phyloP scores from a whole-genome alignment of 129 eudicot genomes.

The Helianthus tuberosus region DNA sequence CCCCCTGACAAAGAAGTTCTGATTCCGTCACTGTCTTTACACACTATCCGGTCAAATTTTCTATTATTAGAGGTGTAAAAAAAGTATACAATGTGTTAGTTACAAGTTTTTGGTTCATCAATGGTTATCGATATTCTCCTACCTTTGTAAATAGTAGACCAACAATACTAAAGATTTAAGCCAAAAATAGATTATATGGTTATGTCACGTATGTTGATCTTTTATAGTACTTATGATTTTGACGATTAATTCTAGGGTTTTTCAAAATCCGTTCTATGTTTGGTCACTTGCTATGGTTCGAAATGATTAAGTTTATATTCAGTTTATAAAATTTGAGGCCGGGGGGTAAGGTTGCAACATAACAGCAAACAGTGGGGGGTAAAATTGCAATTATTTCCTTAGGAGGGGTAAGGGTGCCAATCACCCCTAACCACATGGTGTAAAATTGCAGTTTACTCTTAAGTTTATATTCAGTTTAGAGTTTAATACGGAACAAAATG shows the following conservation, averaged over 20 bases:
- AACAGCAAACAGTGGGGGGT: too few species aligned
- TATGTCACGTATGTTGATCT: neutral
- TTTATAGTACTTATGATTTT: neutral
- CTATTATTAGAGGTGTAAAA: neutral
- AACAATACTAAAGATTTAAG: neutral
- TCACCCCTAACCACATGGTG: too few species aligned
- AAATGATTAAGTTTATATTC: too few species aligned
- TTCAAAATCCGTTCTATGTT: neutral
- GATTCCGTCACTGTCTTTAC: neutral
- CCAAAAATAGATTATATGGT: neutral
- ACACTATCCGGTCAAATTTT: neutral
- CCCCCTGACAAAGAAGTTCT: too few species aligned
- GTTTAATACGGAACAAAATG: conserved; percentile 1
- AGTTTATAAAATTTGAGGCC: too few species aligned
- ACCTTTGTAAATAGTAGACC: neutral
- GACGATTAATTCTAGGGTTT: neutral
- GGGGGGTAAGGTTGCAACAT: too few species aligned
- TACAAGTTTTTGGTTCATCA: neutral
- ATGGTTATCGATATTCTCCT: neutral
- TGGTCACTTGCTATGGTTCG: neutral
- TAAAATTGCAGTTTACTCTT: too few species aligned
- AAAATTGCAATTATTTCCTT: too few species aligned
- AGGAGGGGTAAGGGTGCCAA: too few species aligned
- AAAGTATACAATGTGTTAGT: neutral
- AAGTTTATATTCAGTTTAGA: too few species aligned